Evolutionary conservation across 176 grass and related monocot species (phyloP).

Genomic region (Musa itinerans): DNA sequence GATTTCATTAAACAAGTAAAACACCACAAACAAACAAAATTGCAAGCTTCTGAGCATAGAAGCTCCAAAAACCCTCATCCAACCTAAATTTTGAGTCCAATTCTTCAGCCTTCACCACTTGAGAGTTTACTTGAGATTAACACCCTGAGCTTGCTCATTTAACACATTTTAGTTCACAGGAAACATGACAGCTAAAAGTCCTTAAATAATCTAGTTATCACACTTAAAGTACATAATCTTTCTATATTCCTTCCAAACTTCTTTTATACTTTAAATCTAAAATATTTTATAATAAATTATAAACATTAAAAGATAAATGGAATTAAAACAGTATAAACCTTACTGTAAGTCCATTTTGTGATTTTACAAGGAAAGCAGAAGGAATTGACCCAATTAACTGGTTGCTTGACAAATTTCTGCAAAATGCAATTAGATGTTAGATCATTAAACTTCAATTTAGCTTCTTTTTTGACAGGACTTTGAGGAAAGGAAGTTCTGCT

Average conservation of each 20-base stretch:
- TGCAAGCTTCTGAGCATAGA: not conserved
- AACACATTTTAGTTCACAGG: not conserved
- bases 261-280: no score
- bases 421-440: not conserved
- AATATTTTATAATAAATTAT: not conserved
- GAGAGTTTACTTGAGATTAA: not conserved
- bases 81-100: not conserved
- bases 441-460: not conserved
- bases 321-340: conserved; percentile 26
- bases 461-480: conserved; percentile 23
- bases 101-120: not conserved
- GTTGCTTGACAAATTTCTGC: conserved; percentile 44
- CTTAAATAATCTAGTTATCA: not conserved
- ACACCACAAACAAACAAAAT: not conserved
- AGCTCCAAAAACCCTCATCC: not conserved
- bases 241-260: not conserved
- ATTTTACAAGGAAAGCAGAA: conserved; percentile 31
- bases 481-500: conserved; percentile 27
- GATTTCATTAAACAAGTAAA: not conserved
- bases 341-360: conserved; percentile 34
- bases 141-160: not conserved
- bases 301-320: not conserved
- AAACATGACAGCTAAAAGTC: not conserved
- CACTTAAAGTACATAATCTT: not conserved
- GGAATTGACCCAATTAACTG: conserved; percentile 37